A percentile compares a stretch with the other conserved stretches of the same genome.
Conservation (phyloP, 2,329 filamentous ascomycete genomes). For the Geosmithia putterillii region DNA sequence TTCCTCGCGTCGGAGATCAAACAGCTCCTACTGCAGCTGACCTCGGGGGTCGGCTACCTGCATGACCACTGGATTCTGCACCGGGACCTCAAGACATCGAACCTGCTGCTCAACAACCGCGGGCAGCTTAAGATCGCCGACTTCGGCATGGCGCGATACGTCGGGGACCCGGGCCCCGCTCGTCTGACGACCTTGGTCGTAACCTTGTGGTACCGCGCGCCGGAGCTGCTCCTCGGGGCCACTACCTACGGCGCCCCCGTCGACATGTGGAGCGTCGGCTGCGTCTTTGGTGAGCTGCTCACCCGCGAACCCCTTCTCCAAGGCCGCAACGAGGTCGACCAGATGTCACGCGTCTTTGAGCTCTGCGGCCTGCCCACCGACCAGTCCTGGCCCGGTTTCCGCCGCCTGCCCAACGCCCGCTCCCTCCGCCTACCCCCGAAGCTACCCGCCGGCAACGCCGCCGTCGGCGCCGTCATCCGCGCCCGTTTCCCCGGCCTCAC, state of each 20-base stretch:
- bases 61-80: slow-evolving; percentile 87
- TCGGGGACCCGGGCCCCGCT: slow-evolving; percentile 60
- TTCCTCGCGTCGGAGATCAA: slow-evolving; percentile 91
- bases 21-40: slow-evolving; percentile 73
- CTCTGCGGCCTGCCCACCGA: slow-evolving; percentile 80
- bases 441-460: slow-evolving; percentile 9
- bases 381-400: slow-evolving; percentile 75
- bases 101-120: slow-evolving; percentile 89
- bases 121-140: slow-evolving; percentile 93
- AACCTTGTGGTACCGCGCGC: slow-evolving; percentile 91
- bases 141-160: slow-evolving; percentile 94
- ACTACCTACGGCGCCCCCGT: slow-evolving; percentile 62
- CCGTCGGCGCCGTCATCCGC: slow-evolving; percentile 46
- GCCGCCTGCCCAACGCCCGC: slow-evolving; percentile 75
- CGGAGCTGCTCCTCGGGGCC: slow-evolving; percentile 77
- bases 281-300: slow-evolving; percentile 87
- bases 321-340: slow-evolving; percentile 85
- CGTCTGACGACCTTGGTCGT: slow-evolving; percentile 87
- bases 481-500: slow-evolving; percentile 75
- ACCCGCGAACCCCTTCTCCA: slow-evolving; percentile 73
- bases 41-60: slow-evolving; percentile 69
- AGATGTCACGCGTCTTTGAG: slow-evolving; percentile 77
- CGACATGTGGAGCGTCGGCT: slow-evolving; percentile 94
- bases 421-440: slow-evolving; percentile 56
- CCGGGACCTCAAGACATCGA: slow-evolving; percentile 87